Conservation (phyloP, 2,329 filamentous ascomycete genomes). For the Colletotrichum nymphaeae region DNA sequence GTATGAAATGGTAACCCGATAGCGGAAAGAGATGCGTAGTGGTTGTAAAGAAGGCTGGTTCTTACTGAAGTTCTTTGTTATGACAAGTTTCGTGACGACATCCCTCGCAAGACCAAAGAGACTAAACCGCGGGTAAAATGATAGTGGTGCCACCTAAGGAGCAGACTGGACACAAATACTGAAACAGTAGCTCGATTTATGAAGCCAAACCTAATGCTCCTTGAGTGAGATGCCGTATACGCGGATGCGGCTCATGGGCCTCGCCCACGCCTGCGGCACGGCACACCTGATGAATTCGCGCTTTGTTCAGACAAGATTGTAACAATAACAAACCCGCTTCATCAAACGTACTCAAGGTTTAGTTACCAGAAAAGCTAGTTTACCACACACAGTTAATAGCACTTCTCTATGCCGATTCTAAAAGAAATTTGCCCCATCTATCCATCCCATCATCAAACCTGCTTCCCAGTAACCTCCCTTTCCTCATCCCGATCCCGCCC, state of each 20-base stretch:
- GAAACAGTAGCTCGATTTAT: background rate
- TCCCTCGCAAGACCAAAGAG: background rate
- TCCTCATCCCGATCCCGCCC: conserved; percentile 13
- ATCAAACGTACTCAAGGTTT: background rate
- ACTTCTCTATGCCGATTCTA: no score
- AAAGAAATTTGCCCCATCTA: background rate
- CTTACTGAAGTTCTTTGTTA: background rate
- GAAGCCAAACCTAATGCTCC: background rate
- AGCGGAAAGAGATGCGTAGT: no score
- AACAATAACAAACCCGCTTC: background rate
- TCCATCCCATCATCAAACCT: background rate
- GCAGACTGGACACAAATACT: no score
- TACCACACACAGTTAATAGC: no score
- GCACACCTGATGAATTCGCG: background rate
- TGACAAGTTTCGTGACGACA: background rate
- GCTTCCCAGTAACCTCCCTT: conserved; percentile 8
- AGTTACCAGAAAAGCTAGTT: no score
- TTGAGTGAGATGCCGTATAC: background rate
- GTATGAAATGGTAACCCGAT: no score
- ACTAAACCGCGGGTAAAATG: background rate
- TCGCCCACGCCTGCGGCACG: background rate
- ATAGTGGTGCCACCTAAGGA: background rate
- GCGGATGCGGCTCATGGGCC: background rate
- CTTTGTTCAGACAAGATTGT: background rate
- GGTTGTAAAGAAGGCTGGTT: no score